Evolutionary conservation across 2,329 filamentous ascomycete species (phyloP), one percentile per base, ranked within the genome.

Genomic region (Shiraia bambusicola): DNA sequence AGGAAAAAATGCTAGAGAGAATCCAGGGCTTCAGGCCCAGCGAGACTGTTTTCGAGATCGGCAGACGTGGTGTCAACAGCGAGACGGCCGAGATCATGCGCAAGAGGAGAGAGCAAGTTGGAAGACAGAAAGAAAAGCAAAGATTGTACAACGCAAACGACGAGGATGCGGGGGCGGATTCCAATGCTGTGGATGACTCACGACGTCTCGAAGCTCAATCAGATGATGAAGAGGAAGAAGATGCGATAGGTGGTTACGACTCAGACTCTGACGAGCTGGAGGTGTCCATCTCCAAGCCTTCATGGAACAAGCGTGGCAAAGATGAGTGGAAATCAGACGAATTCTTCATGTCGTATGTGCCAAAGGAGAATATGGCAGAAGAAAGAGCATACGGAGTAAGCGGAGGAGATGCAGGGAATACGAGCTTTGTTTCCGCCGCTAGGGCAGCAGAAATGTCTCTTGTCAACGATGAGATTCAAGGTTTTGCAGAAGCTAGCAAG

Each of bases 41-140:
- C 30, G 93, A 98, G 69, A 97, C 92, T 0, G 88, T 98, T n/a
- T 98, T 98, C 57, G 93, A 98, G 69, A 84, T 96, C 49, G 87
- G 87, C 6, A 82, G 85, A 54, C 80, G 84, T 47, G 86, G 83
- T 52, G 76, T 75, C 2, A 76, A 75, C 34, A 61, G 59, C 28
- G 83, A 86, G 61, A 84, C 86, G 6, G 86, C 84, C 2, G 85
- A 89, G 47, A 75, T 92, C 24, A 88, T 93, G 81, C 83, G 82
- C 56, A 79, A 83, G 34, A 78, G 86, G 61, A 80, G 85, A 59
- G 80, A 80, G 65, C 84, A 78, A 65, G 89, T 86, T 45, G 84
- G 78, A 39, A 83, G 76, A 32, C 82, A 65, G 78, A 66, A 65
- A 32, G 53, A 54, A 30, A 68, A 68, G 47, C 64, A 71, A 31